Conservation (phyloP, 768 basidiomycete species). For the Russula emetica region DNA sequence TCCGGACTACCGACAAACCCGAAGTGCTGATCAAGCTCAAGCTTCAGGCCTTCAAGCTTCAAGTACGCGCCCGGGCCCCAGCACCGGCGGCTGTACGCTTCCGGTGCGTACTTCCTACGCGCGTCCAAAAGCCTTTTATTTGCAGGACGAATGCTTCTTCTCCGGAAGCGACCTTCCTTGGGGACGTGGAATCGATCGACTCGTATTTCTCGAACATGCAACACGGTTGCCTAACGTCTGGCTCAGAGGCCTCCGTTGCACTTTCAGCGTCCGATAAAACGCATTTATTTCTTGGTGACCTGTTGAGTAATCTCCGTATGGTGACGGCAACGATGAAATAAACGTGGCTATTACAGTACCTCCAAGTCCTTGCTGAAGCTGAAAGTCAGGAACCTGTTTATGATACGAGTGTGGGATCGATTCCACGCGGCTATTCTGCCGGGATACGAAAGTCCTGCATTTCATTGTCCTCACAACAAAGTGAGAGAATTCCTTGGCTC, state of each 20-base stretch:
- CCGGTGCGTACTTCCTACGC: neutral
- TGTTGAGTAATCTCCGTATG: neutral
- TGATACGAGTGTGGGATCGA: constrained; percentile 17
- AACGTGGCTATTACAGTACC: neutral
- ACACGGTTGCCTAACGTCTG: neutral
- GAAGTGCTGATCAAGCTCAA: neutral
- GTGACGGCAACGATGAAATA: neutral
- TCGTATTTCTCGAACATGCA: constrained; percentile 1
- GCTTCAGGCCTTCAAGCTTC: neutral
- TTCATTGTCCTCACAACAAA: constrained; percentile 12
- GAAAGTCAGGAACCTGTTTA: constrained; percentile 4
- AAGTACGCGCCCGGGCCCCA: neutral
- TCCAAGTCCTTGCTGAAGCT: neutral
- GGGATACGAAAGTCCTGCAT: constrained; percentile 16
- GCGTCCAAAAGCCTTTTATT: neutral
- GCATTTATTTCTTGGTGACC: neutral
- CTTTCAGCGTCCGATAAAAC: neutral
- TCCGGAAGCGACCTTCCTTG: neutral
- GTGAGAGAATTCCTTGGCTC: constrained; percentile 21
- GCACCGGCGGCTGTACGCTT: neutral
- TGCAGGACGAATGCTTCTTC: neutral
- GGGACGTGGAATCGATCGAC: neutral
- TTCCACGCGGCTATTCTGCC: constrained; percentile 11
- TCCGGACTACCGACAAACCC: constrained; percentile 10
- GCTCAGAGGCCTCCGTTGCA: constrained; percentile 3